Evolutionary conservation across 805 yeast genomes (phyloP).

Genomic region (Citeromyces matritensis): DNA sequence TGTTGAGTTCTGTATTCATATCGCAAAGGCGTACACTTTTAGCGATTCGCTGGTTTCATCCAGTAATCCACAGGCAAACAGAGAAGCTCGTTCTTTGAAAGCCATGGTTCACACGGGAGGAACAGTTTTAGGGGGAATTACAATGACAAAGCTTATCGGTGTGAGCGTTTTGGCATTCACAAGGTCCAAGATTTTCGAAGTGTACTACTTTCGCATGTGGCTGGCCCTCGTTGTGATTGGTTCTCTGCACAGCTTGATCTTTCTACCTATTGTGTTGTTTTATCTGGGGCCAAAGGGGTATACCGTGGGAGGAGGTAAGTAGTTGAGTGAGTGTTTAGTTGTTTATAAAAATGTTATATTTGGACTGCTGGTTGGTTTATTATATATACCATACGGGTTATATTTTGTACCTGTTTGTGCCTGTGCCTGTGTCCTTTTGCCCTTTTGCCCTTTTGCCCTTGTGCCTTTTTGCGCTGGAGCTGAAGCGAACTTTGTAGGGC

Average conservation of each 20-base stretch:
- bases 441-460: too few species aligned
- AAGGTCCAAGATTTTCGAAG: slow-evolving; percentile 72
- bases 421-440: too few species aligned
- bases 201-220: slow-evolving; percentile 96
- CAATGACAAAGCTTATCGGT: slow-evolving; percentile 81
- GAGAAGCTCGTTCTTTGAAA: slow-evolving; percentile 24
- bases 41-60: slow-evolving; percentile 11
- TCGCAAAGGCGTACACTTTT: slow-evolving; percentile 62
- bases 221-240: slow-evolving; percentile 62
- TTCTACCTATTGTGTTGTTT: slow-evolving; percentile 64
- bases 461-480: too few species aligned
- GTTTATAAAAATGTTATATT: too few species aligned
- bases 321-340: too few species aligned
- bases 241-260: slow-evolving; percentile 60
- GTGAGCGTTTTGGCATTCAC: slow-evolving; percentile 80
- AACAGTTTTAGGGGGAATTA: slow-evolving; percentile 81
- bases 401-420: too few species aligned
- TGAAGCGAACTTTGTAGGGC: too few species aligned
- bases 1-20: slow-evolving; percentile 86
- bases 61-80: slow-evolving; percentile 3
- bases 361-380: too few species aligned
- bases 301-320: slow-evolving; percentile 1
- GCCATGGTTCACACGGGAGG: slow-evolving; percentile 77
- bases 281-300: slow-evolving; percentile 47
- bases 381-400: too few species aligned